Base-by-base conservation (phyloP, 768 basidiomycete genomes). In the Rhizopogon vinicolor region DNA sequence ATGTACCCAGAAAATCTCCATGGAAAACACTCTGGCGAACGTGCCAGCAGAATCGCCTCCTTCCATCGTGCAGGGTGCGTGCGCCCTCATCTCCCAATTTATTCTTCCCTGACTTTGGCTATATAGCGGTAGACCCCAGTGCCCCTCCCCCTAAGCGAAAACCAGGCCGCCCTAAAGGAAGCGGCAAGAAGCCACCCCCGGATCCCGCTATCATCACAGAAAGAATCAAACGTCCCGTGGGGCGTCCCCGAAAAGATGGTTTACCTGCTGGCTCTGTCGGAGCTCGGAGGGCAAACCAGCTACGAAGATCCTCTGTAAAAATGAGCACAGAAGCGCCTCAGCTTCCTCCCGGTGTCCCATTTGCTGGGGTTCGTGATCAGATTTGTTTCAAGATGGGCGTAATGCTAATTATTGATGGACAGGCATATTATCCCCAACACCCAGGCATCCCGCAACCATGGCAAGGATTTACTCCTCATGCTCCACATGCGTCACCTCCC, bases 231-330 rank as follows among this genome's bases (percentile, higher is more conserved):
- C 76, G 90, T 44, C 90, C 90, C 14, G 89, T 91, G 2, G 90
- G 90, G 1, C 77, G 90, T 13, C 90, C 90, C 3, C 73, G 90
- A 61, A 90, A 91, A 68, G 89, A 91, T 61, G 90, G 90, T 0
- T 78, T 89, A 39, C 89, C 89, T 41, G 85, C 89, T 31, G 89
- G 89, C 12, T 86, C 86, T 9, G 81, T 87, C 6, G 75, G 69
- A 13, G 70, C 77, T 33, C 68, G 74, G 19, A 66, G 80, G n/a
- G 65, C 75, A 5, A 58, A 73, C 40, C 74, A 79, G 25, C 71
- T 74, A 13, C 65, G 75, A 48, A 77, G 78, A 58, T 66, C 70
- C 64, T 28, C 75, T 64, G 51, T 71, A 68, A 58, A 69, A 59
- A 42, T 37, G 13, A 59, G 52, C 41, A 51, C 53, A 29, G 66